Conservation (phyloP, 768 basidiomycete species). For the Phallus indusiatus region DNA sequence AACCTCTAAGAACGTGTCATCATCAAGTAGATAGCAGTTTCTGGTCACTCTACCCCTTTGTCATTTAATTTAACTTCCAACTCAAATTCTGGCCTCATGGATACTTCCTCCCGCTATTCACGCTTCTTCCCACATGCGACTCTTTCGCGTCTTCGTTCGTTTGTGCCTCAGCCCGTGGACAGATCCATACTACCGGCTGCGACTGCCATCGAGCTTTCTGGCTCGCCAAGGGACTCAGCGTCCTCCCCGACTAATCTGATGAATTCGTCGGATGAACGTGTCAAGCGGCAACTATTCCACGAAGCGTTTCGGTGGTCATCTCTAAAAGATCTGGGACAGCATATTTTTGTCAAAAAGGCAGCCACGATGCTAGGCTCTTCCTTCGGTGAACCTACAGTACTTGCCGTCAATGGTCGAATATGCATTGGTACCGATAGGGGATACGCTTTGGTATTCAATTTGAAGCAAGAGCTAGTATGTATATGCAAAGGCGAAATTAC, state of each 20-base stretch:
- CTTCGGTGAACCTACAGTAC: conserved; percentile 62
- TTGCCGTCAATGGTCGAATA: conserved; percentile 80
- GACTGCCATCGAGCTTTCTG: conserved; percentile 37
- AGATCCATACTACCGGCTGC: conserved; percentile 30
- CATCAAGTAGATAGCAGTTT: conserved; percentile 11
- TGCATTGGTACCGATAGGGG: conserved; percentile 84
- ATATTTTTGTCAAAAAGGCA: conserved; percentile 54
- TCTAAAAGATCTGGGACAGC: conserved; percentile 47
- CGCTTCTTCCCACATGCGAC: conserved; percentile 61
- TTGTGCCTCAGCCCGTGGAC: conserved; percentile 36
- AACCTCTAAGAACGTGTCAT: conserved; percentile 7
- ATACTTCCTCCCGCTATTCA: conserved; percentile 29
- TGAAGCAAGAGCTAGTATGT: conserved; percentile 74
- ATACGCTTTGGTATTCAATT: conserved; percentile 76
- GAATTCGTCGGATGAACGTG: conserved; percentile 19
- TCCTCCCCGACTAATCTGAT: conserved; percentile 51
- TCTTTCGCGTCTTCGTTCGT: conserved; percentile 75
- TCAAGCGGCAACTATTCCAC: conserved; percentile 23
- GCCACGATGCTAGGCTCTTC: conserved; percentile 52
- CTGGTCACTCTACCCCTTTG: not conserved
- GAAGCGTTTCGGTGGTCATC: conserved; percentile 74
- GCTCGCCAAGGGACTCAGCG: conserved; percentile 57
- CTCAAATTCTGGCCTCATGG: not conserved
- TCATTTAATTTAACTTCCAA: conserved; percentile 5
- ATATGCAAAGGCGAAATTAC: conserved; percentile 64